Conservation (phyloP, 306 rosid genomes). For the Sicyos edulis region DNA sequence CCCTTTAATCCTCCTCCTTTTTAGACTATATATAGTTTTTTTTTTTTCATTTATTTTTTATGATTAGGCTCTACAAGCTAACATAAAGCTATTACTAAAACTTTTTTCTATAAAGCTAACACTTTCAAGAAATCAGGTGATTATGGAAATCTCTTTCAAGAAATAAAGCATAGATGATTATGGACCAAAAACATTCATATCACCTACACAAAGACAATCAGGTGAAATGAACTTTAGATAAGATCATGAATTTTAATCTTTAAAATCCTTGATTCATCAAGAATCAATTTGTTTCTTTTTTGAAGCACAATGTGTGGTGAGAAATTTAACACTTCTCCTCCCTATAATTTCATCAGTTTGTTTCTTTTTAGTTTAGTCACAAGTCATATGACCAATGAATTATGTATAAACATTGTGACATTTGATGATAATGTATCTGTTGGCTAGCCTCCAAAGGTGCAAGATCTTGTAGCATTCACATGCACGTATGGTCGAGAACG, state of each 20-base stretch:
- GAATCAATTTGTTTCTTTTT: constrained; percentile 4
- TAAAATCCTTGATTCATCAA: not conserved
- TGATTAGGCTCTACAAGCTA: too few relatives aligned
- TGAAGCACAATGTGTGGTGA: constrained; percentile 5
- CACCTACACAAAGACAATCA: not conserved
- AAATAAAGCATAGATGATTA: not conserved
- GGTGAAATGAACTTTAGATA: not conserved
- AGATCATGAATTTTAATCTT: not conserved
- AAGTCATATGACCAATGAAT: not conserved
- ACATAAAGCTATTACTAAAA: not conserved
- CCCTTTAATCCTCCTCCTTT: too few relatives aligned
- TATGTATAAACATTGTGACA: not conserved
- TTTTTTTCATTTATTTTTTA: too few relatives aligned
- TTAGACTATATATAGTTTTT: too few relatives aligned
- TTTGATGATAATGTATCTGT: constrained; percentile 7
- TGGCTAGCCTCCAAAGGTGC: not conserved
- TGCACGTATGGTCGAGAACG: not conserved
- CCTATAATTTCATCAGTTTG: not conserved
- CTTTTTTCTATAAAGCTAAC: not conserved
- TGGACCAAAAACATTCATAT: not conserved
- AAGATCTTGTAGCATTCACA: constrained; percentile 8
- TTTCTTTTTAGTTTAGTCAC: not conserved
- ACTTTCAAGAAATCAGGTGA: too few relatives aligned
- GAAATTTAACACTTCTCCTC: not conserved
- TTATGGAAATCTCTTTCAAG: not conserved